phyloP scores from a whole-genome alignment of 2,329 filamentous ascomycete species.

The Fusarium xylarioides region DNA sequence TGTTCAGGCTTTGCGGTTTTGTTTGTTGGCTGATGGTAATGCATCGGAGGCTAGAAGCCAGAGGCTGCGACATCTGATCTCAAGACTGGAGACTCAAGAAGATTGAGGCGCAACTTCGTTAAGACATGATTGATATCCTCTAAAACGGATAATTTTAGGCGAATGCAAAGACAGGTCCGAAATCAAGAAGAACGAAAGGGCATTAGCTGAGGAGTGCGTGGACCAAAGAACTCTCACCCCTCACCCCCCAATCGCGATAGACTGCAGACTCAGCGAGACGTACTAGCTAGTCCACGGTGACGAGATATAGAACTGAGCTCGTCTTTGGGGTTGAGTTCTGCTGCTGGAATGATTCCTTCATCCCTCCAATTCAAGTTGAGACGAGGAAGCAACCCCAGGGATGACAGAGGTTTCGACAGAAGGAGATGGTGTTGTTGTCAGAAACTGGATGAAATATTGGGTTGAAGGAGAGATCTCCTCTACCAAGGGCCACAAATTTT shows the following conservation, averaged over 20 bases:
- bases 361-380: neutral
- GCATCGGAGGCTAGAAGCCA: neutral
- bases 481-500: rapidly evolving
- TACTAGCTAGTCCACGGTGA: neutral
- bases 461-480: no score
- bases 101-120: neutral
- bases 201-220: neutral
- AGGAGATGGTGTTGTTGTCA: neutral
- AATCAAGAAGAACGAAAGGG: no score
- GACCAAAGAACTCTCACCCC: neutral
- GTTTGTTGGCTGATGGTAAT: neutral
- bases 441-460: neutral
- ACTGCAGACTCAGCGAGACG: neutral
- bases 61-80: neutral
- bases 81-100: neutral
- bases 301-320: neutral
- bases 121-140: neutral
- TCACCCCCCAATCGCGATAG: neutral
- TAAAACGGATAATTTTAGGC: no score
- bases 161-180: no score
- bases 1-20: neutral
- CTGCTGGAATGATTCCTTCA: neutral
- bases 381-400: neutral
- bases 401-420: neutral
- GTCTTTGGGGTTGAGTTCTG: neutral